Conservation (phyloP, 176 grass and related monocot species). For the Avena eriantha region DNA sequence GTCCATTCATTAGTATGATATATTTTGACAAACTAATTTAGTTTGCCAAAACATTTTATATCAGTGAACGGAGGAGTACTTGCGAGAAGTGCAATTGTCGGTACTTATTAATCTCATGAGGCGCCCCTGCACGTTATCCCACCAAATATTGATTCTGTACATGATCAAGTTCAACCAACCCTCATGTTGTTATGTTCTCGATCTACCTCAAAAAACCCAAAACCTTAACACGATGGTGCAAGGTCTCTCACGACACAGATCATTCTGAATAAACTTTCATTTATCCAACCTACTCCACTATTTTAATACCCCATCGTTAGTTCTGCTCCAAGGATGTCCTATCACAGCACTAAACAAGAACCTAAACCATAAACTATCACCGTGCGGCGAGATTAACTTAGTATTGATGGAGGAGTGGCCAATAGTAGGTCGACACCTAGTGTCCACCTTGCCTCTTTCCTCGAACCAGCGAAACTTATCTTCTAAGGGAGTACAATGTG, state of each 20-base stretch:
- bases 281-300: background rate
- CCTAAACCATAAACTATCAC: background rate
- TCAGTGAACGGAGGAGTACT: too few species aligned
- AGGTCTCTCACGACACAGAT: constrained; percentile 7
- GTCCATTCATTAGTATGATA: too few species aligned
- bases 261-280: background rate
- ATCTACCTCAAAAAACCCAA: constrained; percentile 29
- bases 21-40: too few species aligned
- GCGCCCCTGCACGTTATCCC: background rate
- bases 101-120: background rate
- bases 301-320: constrained; percentile 3
- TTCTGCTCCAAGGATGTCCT: constrained; percentile 15
- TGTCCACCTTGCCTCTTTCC: constrained; percentile 7
- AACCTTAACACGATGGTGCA: constrained; percentile 23
- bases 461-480: constrained; percentile 33
- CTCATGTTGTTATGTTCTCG: constrained; percentile 11
- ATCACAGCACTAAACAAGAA: constrained; percentile 23
- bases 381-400: constrained; percentile 33
- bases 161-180: background rate
- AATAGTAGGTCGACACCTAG: constrained; percentile 21
- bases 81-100: too few species aligned
- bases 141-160: background rate
- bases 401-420: background rate
- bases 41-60: too few species aligned
- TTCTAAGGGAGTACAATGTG: constrained; percentile 16